A percentile compares a stretch with the other conserved stretches of the same genome.
These are phyloP conservation scores for Solanum raphanifolium DNA, from an alignment of 257 asterid species.

Conservation along the genomic window DNA sequence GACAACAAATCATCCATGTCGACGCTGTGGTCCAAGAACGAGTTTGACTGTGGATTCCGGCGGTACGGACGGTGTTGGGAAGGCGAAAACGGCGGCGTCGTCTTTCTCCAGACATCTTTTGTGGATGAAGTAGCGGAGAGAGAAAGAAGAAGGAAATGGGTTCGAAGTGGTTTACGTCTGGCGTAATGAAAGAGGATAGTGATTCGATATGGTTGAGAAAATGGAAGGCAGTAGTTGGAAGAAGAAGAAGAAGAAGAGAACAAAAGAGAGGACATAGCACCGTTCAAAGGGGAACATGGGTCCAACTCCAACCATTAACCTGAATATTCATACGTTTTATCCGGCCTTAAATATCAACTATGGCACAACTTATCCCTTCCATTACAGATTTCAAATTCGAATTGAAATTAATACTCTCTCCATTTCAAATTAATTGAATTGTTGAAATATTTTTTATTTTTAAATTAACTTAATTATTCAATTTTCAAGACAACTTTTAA, in stretches of 20 bases:
- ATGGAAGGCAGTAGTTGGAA: slow-evolving; percentile 2
- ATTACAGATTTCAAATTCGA: too few species aligned
- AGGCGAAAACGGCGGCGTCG: neutral
- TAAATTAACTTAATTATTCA: too few species aligned
- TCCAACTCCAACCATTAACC: neutral
- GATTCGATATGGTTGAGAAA: slow-evolving; percentile 2
- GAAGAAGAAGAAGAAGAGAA: neutral
- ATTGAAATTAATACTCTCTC: neutral
- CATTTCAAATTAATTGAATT: too few species aligned
- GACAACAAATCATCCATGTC: slow-evolving; percentile 63
- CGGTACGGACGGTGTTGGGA: slow-evolving; percentile 18
- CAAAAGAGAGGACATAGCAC: neutral
- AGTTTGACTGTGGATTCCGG: slow-evolving; percentile 11
- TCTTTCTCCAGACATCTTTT: slow-evolving; percentile 44
- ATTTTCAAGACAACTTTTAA: too few species aligned
- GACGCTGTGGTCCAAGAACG: slow-evolving; percentile 46
- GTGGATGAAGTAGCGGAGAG: slow-evolving; percentile 17
- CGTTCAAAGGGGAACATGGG: neutral
- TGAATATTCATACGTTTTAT: neutral
- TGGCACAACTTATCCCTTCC: neutral
- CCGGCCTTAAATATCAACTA: neutral
- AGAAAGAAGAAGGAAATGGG: slow-evolving; percentile 25
- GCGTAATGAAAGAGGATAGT: slow-evolving; percentile 13
- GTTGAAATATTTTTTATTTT: too few species aligned
- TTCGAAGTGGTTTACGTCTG: slow-evolving; percentile 1